Percentiles rank a stretch among this genome's conserved stretches.
phyloP scores from a whole-genome alignment of 306 rosid genomes.

The Casuarina cunninghamiana region DNA sequence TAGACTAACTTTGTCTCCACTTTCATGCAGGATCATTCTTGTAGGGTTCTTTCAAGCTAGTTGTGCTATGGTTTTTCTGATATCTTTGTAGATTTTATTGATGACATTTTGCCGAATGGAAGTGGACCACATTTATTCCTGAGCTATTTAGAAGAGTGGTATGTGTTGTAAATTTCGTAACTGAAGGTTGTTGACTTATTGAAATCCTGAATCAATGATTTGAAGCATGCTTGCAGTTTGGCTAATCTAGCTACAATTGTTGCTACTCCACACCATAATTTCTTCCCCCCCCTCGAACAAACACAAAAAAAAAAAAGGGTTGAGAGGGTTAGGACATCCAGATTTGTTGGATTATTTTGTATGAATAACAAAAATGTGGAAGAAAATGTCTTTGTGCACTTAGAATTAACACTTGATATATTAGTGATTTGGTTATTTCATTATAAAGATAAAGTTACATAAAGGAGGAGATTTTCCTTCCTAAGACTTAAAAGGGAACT shows the following conservation, averaged over 20 bases:
- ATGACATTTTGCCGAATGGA: slow-evolving; percentile 65
- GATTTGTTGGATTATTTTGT: not conserved
- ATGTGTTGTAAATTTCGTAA: slow-evolving; percentile 31
- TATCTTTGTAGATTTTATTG: slow-evolving; percentile 49
- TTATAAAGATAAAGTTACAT: not conserved
- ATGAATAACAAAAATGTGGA: not conserved
- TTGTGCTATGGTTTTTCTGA: slow-evolving; percentile 55
- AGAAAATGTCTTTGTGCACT: not conserved
- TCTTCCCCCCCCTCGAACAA: not conserved
- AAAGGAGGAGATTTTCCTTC: not conserved
- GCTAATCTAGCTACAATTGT: not conserved
- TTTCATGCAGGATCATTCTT: slow-evolving; percentile 32
- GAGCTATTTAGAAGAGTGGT: slow-evolving; percentile 81
- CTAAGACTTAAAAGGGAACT: not conserved
- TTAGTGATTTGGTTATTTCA: not conserved
- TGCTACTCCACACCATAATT: not conserved
- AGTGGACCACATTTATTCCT: slow-evolving; percentile 73
- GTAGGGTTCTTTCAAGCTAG: slow-evolving; percentile 63
- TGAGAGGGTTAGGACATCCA: not conserved
- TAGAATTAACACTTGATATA: not conserved
- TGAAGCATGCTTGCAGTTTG: not conserved
- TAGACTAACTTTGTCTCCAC: slow-evolving; percentile 3
- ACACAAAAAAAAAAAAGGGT: not conserved
- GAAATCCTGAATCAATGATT: not conserved
- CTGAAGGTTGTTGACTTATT: slow-evolving; percentile 3